phyloP scores from a whole-genome alignment of 2,329 filamentous ascomycete genomes.

The Arthrobotrys pseudoclavata region DNA sequence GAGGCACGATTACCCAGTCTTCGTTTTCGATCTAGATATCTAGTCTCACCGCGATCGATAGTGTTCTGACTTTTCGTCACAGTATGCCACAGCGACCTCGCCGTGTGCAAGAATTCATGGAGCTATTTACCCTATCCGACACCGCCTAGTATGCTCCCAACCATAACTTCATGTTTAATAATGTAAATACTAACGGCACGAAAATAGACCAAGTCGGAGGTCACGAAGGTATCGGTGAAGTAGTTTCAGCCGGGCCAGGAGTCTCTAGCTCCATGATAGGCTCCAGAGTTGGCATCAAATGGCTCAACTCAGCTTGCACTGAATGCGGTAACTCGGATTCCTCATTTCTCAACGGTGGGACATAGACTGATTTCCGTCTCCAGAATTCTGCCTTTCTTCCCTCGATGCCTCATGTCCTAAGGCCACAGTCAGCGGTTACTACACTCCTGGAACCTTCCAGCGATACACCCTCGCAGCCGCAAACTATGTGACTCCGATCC shows the following conservation, averaged over 20 bases:
- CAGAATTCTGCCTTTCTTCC: slow-evolving; percentile 61
- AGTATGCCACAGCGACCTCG: slow-evolving; percentile 64
- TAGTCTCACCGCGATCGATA: background rate
- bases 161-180: background rate
- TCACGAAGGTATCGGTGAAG: slow-evolving; percentile 61
- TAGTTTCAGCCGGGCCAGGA: slow-evolving; percentile 56
- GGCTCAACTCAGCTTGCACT: slow-evolving; percentile 61
- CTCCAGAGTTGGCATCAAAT: slow-evolving; percentile 61
- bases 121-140: slow-evolving; percentile 55
- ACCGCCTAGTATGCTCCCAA: slow-evolving; percentile 11
- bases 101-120: slow-evolving; percentile 62
- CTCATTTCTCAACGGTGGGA: background rate
- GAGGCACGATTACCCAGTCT: slow-evolving; percentile 8
- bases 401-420: slow-evolving; percentile 61
- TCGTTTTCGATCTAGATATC: background rate
- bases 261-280: slow-evolving; percentile 60
- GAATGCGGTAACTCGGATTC: slow-evolving; percentile 59
- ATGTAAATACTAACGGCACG: background rate
- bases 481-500: slow-evolving; percentile 68
- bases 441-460: slow-evolving; percentile 63
- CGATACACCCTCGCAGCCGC: slow-evolving; percentile 36
- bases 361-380: background rate
- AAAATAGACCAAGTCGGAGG: slow-evolving; percentile 61
- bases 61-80: background rate
- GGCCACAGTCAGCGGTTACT: slow-evolving; percentile 63